Evolutionary conservation across 305 asterid species (phyloP).

Genomic region (Fraxinus nigra): DNA sequence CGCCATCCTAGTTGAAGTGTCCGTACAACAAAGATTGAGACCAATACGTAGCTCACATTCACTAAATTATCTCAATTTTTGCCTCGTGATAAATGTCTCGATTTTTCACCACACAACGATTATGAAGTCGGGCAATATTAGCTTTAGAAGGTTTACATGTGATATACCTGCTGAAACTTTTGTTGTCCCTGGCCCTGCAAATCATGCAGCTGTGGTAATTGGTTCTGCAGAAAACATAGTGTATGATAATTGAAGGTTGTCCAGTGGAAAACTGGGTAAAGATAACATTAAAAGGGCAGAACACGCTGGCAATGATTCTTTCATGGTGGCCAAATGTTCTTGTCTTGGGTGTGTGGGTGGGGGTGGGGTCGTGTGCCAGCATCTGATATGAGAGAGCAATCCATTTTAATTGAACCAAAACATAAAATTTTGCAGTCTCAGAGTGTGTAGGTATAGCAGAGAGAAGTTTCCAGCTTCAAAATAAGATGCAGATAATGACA

Average conservation of each 20-base stretch:
- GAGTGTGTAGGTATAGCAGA: constrained; percentile 3
- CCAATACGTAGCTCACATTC: constrained; percentile 1
- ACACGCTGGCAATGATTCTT: background rate
- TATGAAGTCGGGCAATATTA: constrained; percentile 11
- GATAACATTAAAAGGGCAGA: background rate
- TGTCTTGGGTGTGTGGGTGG: background rate
- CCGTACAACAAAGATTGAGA: background rate
- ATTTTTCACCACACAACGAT: constrained; percentile 11
- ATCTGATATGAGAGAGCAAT: background rate
- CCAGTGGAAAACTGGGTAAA: background rate
- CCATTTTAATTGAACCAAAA: background rate
- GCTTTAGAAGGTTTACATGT: constrained; percentile 5
- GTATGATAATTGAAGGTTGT: constrained; percentile 19
- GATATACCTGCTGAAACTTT: constrained; percentile 63
- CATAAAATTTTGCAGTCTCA: background rate
- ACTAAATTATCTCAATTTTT: constrained; percentile 6
- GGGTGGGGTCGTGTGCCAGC: background rate
- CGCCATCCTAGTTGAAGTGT: background rate
- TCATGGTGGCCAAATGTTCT: background rate
- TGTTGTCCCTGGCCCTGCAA: constrained; percentile 68
- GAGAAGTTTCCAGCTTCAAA: constrained; percentile 1
- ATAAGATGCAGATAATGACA: constrained; percentile 9
- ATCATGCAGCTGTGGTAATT: constrained; percentile 67
- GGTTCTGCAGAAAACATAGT: constrained; percentile 51
- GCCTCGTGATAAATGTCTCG: constrained; percentile 9